Percentiles rank a stretch among this genome's conserved stretches.
Evolutionary conservation across 768 basidiomycete genomes (phyloP).

Genomic region (Agrocybe praecox): DNA sequence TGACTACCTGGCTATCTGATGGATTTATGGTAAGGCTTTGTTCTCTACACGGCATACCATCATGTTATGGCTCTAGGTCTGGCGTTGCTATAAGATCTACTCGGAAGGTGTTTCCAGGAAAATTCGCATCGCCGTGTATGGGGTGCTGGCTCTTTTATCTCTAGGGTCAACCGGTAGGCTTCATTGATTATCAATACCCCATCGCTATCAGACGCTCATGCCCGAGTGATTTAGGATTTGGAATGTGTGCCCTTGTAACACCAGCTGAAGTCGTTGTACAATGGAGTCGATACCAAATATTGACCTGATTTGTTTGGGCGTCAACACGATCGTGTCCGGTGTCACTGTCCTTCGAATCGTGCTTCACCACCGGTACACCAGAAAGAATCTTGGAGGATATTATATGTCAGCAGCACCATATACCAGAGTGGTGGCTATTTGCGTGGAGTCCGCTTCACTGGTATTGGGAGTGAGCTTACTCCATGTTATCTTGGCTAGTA

Average conservation of each 20-base stretch:
- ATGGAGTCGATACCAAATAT: constrained; percentile 8
- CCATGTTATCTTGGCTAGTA: constrained; percentile 2
- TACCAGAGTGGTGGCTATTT: constrained; percentile 9
- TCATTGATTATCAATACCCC: background rate
- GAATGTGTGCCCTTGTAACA: constrained; percentile 1
- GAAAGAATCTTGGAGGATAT: background rate
- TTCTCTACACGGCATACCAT: background rate
- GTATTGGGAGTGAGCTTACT: background rate
- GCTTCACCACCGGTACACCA: constrained; percentile 4
- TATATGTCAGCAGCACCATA: background rate
- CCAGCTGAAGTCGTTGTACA: background rate
- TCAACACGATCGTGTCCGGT: constrained; percentile 2
- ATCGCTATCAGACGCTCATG: background rate
- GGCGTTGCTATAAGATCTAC: constrained; percentile 6
- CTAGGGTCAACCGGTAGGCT: constrained; percentile 6
- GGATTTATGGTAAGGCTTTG: constrained; percentile 9
- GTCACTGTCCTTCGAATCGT: constrained; percentile 6
- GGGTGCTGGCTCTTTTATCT: background rate
- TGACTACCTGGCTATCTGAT: constrained; percentile 10
- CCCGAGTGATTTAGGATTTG: background rate
- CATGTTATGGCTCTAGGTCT: background rate
- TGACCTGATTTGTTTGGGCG: background rate
- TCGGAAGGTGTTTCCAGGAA: background rate
- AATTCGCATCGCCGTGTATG: background rate
- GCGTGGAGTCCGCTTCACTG: constrained; percentile 10